phyloP scores from a whole-genome alignment of 257 asterid species.

The Plantago ovata region DNA sequence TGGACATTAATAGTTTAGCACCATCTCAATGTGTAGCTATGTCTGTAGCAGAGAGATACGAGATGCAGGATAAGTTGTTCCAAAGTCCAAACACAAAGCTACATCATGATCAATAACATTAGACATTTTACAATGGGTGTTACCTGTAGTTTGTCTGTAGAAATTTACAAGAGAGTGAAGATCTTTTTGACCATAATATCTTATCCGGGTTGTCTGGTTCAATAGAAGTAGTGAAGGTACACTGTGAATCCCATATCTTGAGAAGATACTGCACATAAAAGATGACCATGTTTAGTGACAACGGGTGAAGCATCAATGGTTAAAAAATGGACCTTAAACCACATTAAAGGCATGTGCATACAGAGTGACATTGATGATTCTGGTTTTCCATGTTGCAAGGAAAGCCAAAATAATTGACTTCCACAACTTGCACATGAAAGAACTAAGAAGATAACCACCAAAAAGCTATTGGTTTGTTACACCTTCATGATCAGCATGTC shows the following conservation, averaged over 20 bases:
- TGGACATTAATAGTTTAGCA: too few species aligned
- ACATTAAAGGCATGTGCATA: neutral
- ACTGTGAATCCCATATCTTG: constrained; percentile 69
- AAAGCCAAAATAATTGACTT: too few species aligned
- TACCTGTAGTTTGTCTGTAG: constrained; percentile 67
- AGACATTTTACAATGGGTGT: constrained; percentile 8
- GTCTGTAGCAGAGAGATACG: too few species aligned
- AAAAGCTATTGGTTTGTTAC: too few species aligned
- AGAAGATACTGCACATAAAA: constrained; percentile 49
- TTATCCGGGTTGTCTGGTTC: constrained; percentile 35
- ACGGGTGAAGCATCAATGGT: constrained; percentile 3
- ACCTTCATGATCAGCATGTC: too few species aligned
- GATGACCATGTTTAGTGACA: constrained; percentile 17
- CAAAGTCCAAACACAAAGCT: neutral
- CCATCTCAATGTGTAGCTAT: too few species aligned
- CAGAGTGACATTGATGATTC: too few species aligned
- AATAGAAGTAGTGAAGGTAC: constrained; percentile 55
- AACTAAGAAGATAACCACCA: too few species aligned
- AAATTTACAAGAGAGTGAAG: constrained; percentile 42
- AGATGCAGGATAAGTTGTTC: too few species aligned
- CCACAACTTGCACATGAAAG: too few species aligned
- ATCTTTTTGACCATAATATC: constrained; percentile 55
- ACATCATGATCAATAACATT: constrained; percentile 12
- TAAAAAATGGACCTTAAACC: neutral
- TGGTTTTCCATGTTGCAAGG: too few species aligned